Conservation (phyloP, 2,329 filamentous ascomycete genomes). For the Beauveria scarabaeidicola region DNA sequence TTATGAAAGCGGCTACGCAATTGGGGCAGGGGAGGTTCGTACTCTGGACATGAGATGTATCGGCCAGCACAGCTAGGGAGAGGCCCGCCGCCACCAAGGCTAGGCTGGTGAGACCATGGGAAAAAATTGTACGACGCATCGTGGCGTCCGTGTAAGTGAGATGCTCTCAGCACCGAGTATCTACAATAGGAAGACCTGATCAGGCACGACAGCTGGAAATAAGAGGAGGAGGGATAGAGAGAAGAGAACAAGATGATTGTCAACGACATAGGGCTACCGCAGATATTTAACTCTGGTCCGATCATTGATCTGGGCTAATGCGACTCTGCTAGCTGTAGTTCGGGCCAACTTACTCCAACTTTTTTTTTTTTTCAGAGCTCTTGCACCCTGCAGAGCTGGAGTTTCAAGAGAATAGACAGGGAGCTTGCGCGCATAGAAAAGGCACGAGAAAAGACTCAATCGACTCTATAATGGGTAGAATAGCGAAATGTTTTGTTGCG, state of each 20-base stretch:
- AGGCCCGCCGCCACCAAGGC: background rate
- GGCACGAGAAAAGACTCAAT: too few relatives aligned
- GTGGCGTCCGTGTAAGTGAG: background rate
- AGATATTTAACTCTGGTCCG: slow-evolving; percentile 7
- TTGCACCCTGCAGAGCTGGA: background rate
- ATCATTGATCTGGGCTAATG: slow-evolving; percentile 1
- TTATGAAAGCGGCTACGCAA: too few relatives aligned
- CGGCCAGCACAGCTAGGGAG: background rate
- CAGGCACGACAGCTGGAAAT: background rate
- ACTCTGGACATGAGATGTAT: slow-evolving; percentile 3
- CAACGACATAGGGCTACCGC: background rate
- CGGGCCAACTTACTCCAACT: background rate
- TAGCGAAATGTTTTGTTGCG: too few relatives aligned
- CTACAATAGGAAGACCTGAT: background rate
- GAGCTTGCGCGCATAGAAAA: too few relatives aligned
- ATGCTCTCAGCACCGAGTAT: background rate
- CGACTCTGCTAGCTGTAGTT: background rate
- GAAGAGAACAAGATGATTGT: background rate
- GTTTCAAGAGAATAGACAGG: too few relatives aligned
- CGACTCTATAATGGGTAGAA: too few relatives aligned
- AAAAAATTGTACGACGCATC: background rate
- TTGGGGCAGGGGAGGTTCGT: background rate
- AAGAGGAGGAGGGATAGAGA: background rate
- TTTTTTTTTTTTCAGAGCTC: background rate
- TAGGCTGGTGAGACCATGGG: background rate